These are phyloP conservation scores for Phialocephala subalpina DNA, from an alignment of 2,329 filamentous ascomycete genomes.

Conservation along the genomic window DNA sequence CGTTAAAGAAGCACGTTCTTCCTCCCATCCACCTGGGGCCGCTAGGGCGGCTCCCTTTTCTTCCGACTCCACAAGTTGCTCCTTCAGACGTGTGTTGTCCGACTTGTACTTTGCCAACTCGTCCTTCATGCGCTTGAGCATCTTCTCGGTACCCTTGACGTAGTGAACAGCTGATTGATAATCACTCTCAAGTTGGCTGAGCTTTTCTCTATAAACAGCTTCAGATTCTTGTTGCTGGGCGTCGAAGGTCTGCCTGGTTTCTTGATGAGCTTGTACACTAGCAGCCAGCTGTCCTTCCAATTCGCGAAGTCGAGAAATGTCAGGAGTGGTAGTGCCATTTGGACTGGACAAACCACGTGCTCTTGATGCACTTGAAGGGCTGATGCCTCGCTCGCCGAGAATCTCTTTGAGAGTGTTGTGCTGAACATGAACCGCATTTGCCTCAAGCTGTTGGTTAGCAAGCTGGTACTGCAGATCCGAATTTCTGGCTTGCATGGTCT, in stretches of 20 bases:
- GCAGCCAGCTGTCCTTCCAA: conserved; percentile 87
- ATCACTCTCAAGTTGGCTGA: conserved; percentile 93
- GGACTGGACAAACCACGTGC: conserved; percentile 78
- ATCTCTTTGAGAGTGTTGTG: conserved; percentile 94
- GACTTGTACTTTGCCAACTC: conserved; percentile 93
- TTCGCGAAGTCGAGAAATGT: conserved; percentile 80
- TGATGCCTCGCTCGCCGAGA: conserved; percentile 87
- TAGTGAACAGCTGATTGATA: conserved; percentile 98
- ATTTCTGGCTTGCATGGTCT: conserved; percentile 81
- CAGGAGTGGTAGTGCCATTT: conserved; percentile 78
- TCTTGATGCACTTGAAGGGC: conserved; percentile 74
- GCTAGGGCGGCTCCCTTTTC: conserved; percentile 56
- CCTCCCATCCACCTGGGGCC: conserved; percentile 72
- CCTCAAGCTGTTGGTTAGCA: conserved; percentile 87
- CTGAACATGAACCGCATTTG: conserved; percentile 92
- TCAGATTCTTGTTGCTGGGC: conserved; percentile 87
- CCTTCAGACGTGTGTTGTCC: conserved; percentile 83
- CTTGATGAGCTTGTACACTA: conserved; percentile 82
- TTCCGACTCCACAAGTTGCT: conserved; percentile 76
- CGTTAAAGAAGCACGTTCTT: conserved; percentile 73
- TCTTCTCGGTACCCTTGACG: conserved; percentile 98
- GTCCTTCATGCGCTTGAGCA: conserved; percentile 98
- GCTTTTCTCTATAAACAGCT: conserved; percentile 87
- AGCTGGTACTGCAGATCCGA: conserved; percentile 83
- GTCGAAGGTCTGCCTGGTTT: conserved; percentile 81